Conservation (phyloP, 2,329 filamentous ascomycete genomes). For the Pseudocercospora fijiensis region DNA sequence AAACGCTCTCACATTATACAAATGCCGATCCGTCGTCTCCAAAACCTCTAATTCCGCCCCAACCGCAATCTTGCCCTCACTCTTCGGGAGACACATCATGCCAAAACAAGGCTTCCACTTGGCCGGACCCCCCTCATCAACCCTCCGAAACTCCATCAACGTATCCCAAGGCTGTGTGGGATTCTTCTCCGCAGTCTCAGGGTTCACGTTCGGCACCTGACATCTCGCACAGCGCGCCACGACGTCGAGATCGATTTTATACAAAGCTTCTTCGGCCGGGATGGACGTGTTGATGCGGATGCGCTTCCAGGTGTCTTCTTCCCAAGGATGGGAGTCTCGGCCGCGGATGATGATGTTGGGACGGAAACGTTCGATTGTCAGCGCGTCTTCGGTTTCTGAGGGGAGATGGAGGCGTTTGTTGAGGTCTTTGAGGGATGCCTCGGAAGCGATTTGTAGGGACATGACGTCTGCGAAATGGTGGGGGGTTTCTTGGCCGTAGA, state of each 20-base stretch:
- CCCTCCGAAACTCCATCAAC: slow-evolving; percentile 59
- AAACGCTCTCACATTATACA: slow-evolving; percentile 46
- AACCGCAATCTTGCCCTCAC: slow-evolving; percentile 55
- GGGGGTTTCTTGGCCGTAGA: slow-evolving; percentile 50
- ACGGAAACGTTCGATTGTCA: slow-evolving; percentile 62
- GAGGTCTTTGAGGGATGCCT: slow-evolving; percentile 58
- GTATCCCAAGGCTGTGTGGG: slow-evolving; percentile 61
- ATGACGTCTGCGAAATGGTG: slow-evolving; percentile 61
- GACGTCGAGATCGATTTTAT: slow-evolving; percentile 54
- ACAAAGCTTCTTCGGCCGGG: slow-evolving; percentile 36
- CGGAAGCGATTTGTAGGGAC: slow-evolving; percentile 56
- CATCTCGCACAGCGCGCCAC: slow-evolving; percentile 61
- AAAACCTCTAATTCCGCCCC: slow-evolving; percentile 60
- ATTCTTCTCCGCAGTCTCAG: slow-evolving; percentile 60
- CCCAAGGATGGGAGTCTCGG: slow-evolving; percentile 52
- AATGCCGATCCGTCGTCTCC: slow-evolving; percentile 58
- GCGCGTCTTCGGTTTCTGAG: slow-evolving; percentile 44
- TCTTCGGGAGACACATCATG: slow-evolving; percentile 61
- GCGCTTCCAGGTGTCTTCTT: slow-evolving; percentile 63
- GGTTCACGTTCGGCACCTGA: slow-evolving; percentile 65
- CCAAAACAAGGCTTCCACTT: slow-evolving; percentile 67
- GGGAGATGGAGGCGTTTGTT: slow-evolving; percentile 51
- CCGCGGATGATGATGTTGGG: slow-evolving; percentile 63
- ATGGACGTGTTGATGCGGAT: slow-evolving; percentile 48
- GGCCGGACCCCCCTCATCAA: slow-evolving; percentile 59